phyloP scores from a whole-genome alignment of 441 rosid genomes.

The Erodium moschatum region DNA sequence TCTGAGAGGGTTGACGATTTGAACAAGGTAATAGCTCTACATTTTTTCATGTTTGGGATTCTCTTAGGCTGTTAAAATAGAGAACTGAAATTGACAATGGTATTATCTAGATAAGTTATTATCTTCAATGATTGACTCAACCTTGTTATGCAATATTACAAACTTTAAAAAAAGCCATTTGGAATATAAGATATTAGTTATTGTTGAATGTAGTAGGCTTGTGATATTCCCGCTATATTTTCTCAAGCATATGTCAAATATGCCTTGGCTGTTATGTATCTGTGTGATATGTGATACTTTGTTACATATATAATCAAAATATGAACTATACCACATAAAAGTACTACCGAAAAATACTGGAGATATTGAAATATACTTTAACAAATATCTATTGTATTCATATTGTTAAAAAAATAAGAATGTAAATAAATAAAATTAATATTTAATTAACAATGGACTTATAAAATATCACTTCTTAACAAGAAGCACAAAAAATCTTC shows the following conservation, averaged over 20 bases:
- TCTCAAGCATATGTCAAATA: neutral
- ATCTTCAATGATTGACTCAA: neutral
- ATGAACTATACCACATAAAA: too few species aligned
- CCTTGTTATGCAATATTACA: neutral
- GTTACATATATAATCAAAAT: too few species aligned
- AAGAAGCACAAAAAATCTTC: too few species aligned
- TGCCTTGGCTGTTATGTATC: neutral
- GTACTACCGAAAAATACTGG: too few species aligned
- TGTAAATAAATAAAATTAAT: too few species aligned
- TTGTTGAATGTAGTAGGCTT: neutral
- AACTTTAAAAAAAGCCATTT: neutral
- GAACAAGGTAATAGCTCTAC: constrained; percentile 30
- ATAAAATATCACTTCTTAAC: too few species aligned
- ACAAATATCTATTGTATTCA: too few species aligned
- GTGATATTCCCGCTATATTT: neutral
- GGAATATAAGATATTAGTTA: neutral
- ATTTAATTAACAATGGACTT: too few species aligned
- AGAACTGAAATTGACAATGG: neutral
- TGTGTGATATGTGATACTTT: neutral
- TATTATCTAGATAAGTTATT: neutral
- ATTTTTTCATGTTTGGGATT: neutral
- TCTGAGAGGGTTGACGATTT: constrained; percentile 29
- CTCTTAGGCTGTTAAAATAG: neutral
- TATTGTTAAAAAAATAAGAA: too few species aligned
- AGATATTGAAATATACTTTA: too few species aligned